Evolutionary conservation across 306 rosid species (phyloP), one percentile per base, ranked within the genome.

Genomic region (Vigna angularis): DNA sequence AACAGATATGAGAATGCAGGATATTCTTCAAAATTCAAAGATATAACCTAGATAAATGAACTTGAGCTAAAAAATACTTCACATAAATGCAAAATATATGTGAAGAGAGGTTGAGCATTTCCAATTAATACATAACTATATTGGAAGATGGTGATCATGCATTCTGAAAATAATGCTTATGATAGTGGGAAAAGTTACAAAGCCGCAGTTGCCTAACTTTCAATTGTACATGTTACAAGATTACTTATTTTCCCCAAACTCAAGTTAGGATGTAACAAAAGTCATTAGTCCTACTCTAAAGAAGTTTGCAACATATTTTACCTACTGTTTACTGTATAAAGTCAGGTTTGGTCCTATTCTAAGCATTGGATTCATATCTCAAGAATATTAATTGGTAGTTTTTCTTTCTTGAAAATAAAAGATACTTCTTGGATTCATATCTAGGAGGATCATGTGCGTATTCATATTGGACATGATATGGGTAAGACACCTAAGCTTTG

Each of bases 121-220:
- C 67, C 45, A 62, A 30, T 62, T 62, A 62, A 62, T 62, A 7
- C 10, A 59, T 59, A 5, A 59, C 42, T 59, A 28, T 59, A 59
- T 28, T 9, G 7, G 38, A 26, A 17, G 42, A 30, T 59, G 66
- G 66, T 14, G 18, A 30, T 30, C n/a, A 58, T 34, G 26, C 28
- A 26, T 58, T 58, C 16, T 18, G 26, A 58, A 28, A 61, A 61
- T 18, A 58, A 28, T 30, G 32, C 44, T 61, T 14, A 42, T 14
- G 42, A 14, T 30, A 20, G 0, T 28, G 30, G 5, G 18, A 28
- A 56, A 22, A 22, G 16, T 22, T 56, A 56, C 63, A 32, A 13
- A 59, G 30, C 24, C 45, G 5, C 34, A 32, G 67, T 30, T 15
- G 7, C 45, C 7, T 28, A 4, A 26, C 40, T 26, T 59, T 59